Base-by-base conservation (phyloP, 208 protist species). In the Histomonas meleagridis region DNA sequence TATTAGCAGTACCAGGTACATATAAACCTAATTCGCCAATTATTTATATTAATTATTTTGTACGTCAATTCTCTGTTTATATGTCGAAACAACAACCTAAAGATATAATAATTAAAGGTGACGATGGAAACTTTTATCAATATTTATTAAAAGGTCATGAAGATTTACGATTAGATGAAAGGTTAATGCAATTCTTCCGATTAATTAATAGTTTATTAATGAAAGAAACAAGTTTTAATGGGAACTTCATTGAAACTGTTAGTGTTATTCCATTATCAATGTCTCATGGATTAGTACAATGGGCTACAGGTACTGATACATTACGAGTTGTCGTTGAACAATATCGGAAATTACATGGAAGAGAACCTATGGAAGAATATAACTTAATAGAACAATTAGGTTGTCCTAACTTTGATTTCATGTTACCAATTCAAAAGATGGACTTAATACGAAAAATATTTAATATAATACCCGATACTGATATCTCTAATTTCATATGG, bases 141-240 rank as follows among this genome's bases (percentile, higher is more conserved):
- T 91, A 91, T 62, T 43, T 91, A 40, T 18, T 91, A 1, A 91
- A 91, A 69, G 49, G 53, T n/a, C 86, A 65, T 32, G 86, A 91
- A 65, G 86, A 91, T 16, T 48, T 91, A 4, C 28, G 55, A 51
- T 38, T 91, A 1, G 86, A 91, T 91, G 86, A 91, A 48, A 9
- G 86, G 18, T 49, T 91, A 1, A 91, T 91, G 86, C 86, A 91
- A 60, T 91, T 91, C 55, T 91, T 91, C 46, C 51, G 76, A 55
- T 28, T 86, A 0, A 86, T 86, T n/a, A 86, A 86, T n/a, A 55
- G 46, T 26, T 86, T 86, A 16, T 49, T 86, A 7, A 86, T 57
- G 76, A 86, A 86, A 28, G 40, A 86, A 28, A 86, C 76, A 26
- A 23, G 23, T 38, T 86, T 86, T n/a, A 26, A 43, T 32, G 23